Conservation (phyloP, 2,329 filamentous ascomycete genomes). For the Stromatinia cepivora region DNA sequence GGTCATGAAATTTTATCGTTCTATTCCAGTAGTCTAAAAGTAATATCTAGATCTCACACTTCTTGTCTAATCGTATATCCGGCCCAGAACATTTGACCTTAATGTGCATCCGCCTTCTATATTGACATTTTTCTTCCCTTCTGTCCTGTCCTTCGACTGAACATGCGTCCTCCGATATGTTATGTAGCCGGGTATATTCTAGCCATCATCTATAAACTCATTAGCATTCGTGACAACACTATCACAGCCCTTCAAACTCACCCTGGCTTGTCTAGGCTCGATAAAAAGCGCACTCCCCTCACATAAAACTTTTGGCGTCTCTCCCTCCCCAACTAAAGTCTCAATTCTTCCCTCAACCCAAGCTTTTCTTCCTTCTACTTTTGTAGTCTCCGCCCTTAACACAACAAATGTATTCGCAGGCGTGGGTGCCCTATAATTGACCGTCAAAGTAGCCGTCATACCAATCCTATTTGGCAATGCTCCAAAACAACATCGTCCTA, state of each 20-base stretch:
- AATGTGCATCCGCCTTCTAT: not conserved
- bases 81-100: not conserved
- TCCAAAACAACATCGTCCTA: constrained; percentile 84
- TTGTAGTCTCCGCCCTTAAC: constrained; percentile 74
- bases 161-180: not conserved
- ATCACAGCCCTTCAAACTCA: constrained; percentile 28
- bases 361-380: constrained; percentile 88
- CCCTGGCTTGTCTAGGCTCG: constrained; percentile 76
- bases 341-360: constrained; percentile 90
- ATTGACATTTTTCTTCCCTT: not conserved
- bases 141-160: not conserved
- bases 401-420: constrained; percentile 75
- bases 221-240: constrained; percentile 17
- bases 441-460: constrained; percentile 80
- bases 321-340: constrained; percentile 65
- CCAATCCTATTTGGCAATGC: constrained; percentile 83
- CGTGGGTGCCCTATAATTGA: constrained; percentile 81
- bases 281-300: constrained; percentile 87
- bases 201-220: constrained; percentile 26
- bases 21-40: not conserved
- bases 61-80: not conserved
- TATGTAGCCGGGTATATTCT: constrained; percentile 28
- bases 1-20: not conserved
- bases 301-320: constrained; percentile 67
- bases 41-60: not conserved